Base-by-base conservation (phyloP, 2,329 filamentous ascomycete genomes). In the Curvularia hawaiiensis region DNA sequence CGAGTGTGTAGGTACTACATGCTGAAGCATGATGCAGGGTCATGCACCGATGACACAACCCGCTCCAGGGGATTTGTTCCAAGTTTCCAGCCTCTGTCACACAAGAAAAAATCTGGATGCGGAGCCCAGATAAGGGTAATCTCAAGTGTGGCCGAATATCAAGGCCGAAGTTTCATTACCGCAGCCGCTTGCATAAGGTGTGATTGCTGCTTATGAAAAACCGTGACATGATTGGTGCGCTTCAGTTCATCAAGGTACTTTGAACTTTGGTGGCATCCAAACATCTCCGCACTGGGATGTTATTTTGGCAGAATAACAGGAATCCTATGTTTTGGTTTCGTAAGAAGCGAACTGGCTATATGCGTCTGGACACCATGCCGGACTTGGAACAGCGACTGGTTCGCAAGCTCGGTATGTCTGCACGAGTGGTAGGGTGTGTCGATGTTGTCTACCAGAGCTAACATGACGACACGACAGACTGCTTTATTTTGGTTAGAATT, bases 311-410 rank as follows among this genome's bases (percentile, higher is more conserved):
- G 18, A 18, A 54, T 16, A 31, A n/a, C 40, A 16, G 39, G 10
- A 20, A 18, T 8, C 11, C 3, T 8, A 49, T 54, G 50, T 14
- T 57, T 43, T 18, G 26, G 22, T 40, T 20, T 28, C n/a, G 24
- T 11, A 16, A 45, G 22, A 26, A 4, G 46, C 41, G 28, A 10
- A 16, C 7, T 55, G 58, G 58, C 14, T 57, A 63, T 22, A 40
- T 49, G n/a, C 50, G 40, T 35, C 33, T 52, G 38, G 41, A 55
- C 10, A 44, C 18, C 6, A 69, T 68, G 59, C 50, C 62, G 8
- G 55, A 61, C 26, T 49, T 66, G 1, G 68, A 71, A 54, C 66
- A 50, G 45, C 62, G 64, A 14, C 40, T 72, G 46, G 69, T 71
- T 46, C 67, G 63, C 40, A 72, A 72, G 52, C 66, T 72, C 18